Evolutionary conservation across 2,329 filamentous ascomycete genomes (phyloP).

Genomic region (Colletotrichum sp.): DNA sequence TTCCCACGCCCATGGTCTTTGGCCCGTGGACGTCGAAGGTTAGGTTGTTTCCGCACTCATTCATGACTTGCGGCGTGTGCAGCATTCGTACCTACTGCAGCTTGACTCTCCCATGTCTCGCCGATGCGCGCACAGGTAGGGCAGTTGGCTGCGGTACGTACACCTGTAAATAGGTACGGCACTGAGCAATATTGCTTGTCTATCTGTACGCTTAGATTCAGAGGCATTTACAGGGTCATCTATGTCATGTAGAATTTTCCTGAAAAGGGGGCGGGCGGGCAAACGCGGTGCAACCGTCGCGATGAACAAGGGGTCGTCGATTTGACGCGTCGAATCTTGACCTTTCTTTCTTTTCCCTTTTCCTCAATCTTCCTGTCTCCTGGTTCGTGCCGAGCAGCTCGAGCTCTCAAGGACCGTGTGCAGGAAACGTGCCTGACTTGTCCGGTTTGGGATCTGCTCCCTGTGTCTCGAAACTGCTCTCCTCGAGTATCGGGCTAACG

Average conservation of each 20-base stretch:
- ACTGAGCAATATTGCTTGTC: neutral
- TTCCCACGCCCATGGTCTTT: neutral
- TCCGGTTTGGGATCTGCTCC: slow-evolving; percentile 5
- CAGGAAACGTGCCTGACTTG: slow-evolving; percentile 16
- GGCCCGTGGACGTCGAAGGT: neutral
- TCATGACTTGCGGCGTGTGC: neutral
- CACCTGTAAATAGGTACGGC: neutral
- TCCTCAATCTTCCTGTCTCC: neutral
- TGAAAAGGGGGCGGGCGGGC: neutral
- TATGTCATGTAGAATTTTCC: neutral
- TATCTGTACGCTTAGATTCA: neutral
- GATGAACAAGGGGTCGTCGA: neutral
- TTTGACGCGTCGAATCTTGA: neutral
- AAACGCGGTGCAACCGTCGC: slow-evolving; percentile 24
- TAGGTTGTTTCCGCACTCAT: neutral
- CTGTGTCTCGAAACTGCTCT: neutral
- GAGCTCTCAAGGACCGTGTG: neutral
- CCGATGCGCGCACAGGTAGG: neutral
- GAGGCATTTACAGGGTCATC: neutral
- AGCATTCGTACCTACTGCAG: neutral
- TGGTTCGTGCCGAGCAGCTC: neutral
- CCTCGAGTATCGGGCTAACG: slow-evolving; percentile 7
- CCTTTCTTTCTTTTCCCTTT: neutral
- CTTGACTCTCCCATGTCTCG: neutral
- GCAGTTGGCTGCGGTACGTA: neutral